These are phyloP conservation scores for Ophiocordyceps polyrhachis-furcata DNA, from an alignment of 2,329 filamentous ascomycete genomes.

Conservation along the genomic window DNA sequence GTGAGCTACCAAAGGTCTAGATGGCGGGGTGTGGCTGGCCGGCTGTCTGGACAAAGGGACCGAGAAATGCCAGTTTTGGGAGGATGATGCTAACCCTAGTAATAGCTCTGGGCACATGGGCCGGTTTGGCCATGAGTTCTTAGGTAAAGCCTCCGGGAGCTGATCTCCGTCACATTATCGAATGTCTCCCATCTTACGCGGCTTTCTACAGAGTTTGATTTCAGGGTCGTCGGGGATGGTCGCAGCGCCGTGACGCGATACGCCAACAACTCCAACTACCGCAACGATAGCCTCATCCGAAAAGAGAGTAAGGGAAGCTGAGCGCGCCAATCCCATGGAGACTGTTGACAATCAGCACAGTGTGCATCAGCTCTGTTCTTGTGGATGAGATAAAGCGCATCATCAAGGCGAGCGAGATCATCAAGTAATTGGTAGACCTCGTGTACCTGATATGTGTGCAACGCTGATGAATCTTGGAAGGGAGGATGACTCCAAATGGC, in stretches of 20 bases:
- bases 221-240: constrained; percentile 80
- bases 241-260: constrained; percentile 87
- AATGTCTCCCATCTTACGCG: background rate
- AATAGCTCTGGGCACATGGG: constrained; percentile 57
- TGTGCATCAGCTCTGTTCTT: constrained; percentile 86
- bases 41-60: too few relatives aligned
- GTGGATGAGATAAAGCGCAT: constrained; percentile 94
- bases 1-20: constrained; percentile 31
- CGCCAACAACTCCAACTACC: constrained; percentile 98
- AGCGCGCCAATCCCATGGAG: background rate
- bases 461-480: constrained; percentile 24
- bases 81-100: too few relatives aligned
- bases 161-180: background rate
- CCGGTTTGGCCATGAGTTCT: constrained; percentile 92
- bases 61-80: too few relatives aligned
- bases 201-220: constrained; percentile 67
- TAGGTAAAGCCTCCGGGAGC: constrained; percentile 45
- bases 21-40: too few relatives aligned
- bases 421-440: constrained; percentile 46
- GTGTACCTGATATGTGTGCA: background rate
- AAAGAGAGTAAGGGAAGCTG: constrained; percentile 73
- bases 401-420: constrained; percentile 90
- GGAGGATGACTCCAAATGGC: constrained; percentile 98
- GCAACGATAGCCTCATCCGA: constrained; percentile 92
- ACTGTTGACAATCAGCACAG: constrained; percentile 26